Conservation (phyloP, 352 stramenopile species). For the Globisporangium recalcitrans region DNA sequence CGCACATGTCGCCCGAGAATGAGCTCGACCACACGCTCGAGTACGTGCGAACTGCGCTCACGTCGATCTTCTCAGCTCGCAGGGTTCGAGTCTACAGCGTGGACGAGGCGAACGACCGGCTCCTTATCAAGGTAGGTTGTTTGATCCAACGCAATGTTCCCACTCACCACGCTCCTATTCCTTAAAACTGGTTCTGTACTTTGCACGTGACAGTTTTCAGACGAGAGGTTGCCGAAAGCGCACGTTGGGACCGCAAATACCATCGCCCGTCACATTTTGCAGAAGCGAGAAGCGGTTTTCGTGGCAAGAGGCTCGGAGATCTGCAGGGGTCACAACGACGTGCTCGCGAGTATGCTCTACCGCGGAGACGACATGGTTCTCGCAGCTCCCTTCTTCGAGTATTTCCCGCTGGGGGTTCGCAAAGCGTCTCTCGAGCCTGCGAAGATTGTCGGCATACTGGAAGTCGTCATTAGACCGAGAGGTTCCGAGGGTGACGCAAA, state of each 20-base stretch:
- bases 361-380: conserved; percentile 32
- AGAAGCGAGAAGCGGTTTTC: conserved; percentile 20
- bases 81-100: conserved; percentile 62
- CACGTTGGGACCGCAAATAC: conserved; percentile 30
- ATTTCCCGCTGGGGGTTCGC: conserved; percentile 26
- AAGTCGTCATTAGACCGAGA: conserved; percentile 44
- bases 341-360: conserved; percentile 34
- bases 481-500: conserved; percentile 8
- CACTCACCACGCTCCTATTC: not conserved
- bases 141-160: not conserved
- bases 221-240: conserved; percentile 43
- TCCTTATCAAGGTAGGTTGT: conserved; percentile 56
- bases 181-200: not conserved
- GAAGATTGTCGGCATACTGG: conserved; percentile 54
- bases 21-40: conserved; percentile 76
- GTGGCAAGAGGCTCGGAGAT: conserved; percentile 5
- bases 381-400: conserved; percentile 42
- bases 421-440: conserved; percentile 17
- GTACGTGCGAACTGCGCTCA: conserved; percentile 54
- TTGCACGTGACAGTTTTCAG: conserved; percentile 35
- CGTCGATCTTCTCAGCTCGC: conserved; percentile 46
- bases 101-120: conserved; percentile 29
- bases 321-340: conserved; percentile 19
- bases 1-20: conserved; percentile 69
- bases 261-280: conserved; percentile 30